Evolutionary conservation across 139 green algal genomes (phyloP).

Genomic region (Mesotaenium endlicherianum): DNA sequence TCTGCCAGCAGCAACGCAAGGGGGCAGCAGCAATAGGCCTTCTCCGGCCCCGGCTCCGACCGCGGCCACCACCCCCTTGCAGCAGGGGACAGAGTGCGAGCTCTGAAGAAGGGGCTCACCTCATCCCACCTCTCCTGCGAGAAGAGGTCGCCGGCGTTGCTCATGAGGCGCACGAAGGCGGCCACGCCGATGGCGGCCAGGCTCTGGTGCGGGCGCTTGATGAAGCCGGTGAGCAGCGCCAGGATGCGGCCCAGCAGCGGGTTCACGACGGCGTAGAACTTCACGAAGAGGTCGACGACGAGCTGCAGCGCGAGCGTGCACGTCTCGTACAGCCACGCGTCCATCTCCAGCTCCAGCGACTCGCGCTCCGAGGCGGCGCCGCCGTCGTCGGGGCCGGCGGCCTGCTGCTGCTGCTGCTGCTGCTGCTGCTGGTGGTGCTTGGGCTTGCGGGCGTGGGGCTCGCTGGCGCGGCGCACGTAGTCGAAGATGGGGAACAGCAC

Average conservation of each 20-base stretch:
- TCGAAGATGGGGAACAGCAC: slow-evolving; percentile 98
- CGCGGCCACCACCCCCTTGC: no score
- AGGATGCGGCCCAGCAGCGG: slow-evolving; percentile 73
- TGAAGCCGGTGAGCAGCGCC: slow-evolving; percentile 68
- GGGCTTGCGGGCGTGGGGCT: background rate
- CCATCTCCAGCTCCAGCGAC: slow-evolving; percentile 41
- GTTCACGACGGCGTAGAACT: slow-evolving; percentile 73
- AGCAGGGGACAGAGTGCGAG: no score
- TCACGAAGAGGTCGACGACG: slow-evolving; percentile 87
- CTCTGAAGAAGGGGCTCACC: no score
- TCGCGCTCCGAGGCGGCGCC: background rate
- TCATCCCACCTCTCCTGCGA: slow-evolving; percentile 62
- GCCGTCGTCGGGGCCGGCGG: background rate
- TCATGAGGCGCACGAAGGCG: slow-evolving; percentile 74
- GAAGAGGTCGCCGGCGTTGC: slow-evolving; percentile 59
- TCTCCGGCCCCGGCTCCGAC: no score
- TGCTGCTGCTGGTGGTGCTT: no score
- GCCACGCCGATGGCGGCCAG: slow-evolving; percentile 89
- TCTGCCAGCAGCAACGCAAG: no score
- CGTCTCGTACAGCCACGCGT: slow-evolving; percentile 94
- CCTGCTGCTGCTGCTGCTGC: background rate
- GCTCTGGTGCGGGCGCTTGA: slow-evolving; percentile 75
- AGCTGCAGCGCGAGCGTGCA: slow-evolving; percentile 94
- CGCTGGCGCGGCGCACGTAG: slow-evolving; percentile 73
- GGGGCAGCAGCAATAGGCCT: no score